Conservation (phyloP, 306 rosid genomes). For the Trichosanthes cucumerina region DNA sequence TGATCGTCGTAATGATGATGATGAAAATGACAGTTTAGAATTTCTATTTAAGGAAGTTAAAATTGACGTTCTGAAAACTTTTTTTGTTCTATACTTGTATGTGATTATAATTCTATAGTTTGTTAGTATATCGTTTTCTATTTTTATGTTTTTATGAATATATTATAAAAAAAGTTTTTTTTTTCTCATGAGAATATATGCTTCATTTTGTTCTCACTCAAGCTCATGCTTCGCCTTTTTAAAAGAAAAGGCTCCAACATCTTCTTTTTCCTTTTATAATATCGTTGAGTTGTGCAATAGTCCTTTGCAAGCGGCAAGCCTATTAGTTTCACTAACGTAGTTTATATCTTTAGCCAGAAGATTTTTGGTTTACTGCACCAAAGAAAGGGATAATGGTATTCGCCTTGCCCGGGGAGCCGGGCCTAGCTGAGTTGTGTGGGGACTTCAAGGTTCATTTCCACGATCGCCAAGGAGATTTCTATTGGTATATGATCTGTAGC, state of each 20-base stretch:
- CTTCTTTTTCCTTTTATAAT: background rate
- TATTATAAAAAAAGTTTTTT: background rate
- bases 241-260: background rate
- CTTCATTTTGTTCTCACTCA: background rate
- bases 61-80: background rate
- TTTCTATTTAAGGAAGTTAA: background rate
- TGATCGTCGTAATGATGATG: background rate
- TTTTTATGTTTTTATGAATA: background rate
- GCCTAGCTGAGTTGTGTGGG: constrained; percentile 79
- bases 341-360: constrained; percentile 62
- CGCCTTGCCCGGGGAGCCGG: constrained; percentile 95
- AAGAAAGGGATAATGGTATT: constrained; percentile 98
- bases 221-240: background rate
- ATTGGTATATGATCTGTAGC: constrained; percentile 59
- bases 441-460: constrained; percentile 95
- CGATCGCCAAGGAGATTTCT: constrained; percentile 96
- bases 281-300: background rate
- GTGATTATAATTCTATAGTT: background rate
- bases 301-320: background rate
- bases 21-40: background rate
- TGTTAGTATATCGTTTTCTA: background rate
- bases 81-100: background rate
- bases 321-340: background rate
- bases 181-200: background rate
- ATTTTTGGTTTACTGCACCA: constrained; percentile 91